Evolutionary conservation across 2,329 filamentous ascomycete species (phyloP), one percentile per base, ranked within the genome.

Genomic region (Geosmithia flava): DNA sequence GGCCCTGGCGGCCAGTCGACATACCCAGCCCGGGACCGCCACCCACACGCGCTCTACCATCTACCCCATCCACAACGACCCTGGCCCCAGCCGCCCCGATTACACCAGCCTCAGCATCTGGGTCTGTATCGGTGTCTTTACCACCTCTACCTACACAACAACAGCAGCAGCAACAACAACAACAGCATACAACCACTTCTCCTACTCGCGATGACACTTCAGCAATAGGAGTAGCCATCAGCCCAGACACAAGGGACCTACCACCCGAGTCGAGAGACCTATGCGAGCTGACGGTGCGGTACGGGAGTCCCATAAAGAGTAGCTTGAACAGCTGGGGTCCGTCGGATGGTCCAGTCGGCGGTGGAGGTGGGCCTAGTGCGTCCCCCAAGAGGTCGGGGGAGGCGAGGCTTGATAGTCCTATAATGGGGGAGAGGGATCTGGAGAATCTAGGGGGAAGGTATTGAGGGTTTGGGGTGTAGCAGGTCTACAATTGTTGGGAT

Each of bases 1-100:
- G 20, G 16, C 17, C 19, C 39, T 19, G 49, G 52, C 3, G 50
- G 52, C n/a, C 49, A 58, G 48, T 51, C 41, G 40, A 49, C 33
- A 51, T 62, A 20, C 53, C 55, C n/a, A 57, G 60, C 27, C 58
- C 66, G 19, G 68, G 70, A 0, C 70, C 73, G 0, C 70, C 71
- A 1, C 72, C 72, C 0, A 68, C 53, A 5, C 60, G 64, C n/a
- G 68, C 68, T 3, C 62, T 75, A 2, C 69, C 69, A 0, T 53
- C 55, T 1, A 59, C 61, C 6, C 62, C 63, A 13, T 30, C 44
- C 27, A 17, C 42, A 19, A 42, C 40, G 0, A 52, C 56, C 33
- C 11, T 37, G 33, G 33, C 33, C 10, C 3, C 33, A 16, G 33
- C 33, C 3, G 33, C 33, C 33, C 33, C 23, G 23, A 8, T 13